Evolutionary conservation across 2,329 filamentous ascomycete genomes (phyloP).

Genomic region (Hysterium pulicare): DNA sequence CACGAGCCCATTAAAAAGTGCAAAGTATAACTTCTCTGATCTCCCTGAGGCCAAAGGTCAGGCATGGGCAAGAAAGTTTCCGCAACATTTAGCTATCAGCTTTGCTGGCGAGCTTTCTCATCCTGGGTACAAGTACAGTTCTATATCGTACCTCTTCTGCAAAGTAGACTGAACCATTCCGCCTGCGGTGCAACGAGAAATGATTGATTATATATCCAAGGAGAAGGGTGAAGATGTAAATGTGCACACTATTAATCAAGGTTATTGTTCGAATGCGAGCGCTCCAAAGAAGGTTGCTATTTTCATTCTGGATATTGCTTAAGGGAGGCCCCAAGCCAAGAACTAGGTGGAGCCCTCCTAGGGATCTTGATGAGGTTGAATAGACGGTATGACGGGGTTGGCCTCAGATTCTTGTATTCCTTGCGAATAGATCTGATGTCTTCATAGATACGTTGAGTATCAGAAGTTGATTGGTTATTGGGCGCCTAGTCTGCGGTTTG

Average conservation of each 20-base stretch:
- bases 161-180: slow-evolving; percentile 35
- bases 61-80: slow-evolving; percentile 13
- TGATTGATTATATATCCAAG: slow-evolving; percentile 36
- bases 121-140: slow-evolving; percentile 41
- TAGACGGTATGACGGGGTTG: no score
- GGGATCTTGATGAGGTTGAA: no score
- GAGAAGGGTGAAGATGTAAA: slow-evolving; percentile 38
- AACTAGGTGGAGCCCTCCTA: no score
- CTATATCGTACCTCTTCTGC: slow-evolving; percentile 40
- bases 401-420: no score
- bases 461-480: no score
- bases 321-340: no score
- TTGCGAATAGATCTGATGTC: no score
- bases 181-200: slow-evolving; percentile 26
- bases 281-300: slow-evolving; percentile 22
- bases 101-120: slow-evolving; percentile 38
- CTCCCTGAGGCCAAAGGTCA: slow-evolving; percentile 13
- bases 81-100: slow-evolving; percentile 32
- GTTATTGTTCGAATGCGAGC: slow-evolving; percentile 33
- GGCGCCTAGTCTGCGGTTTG: no score
- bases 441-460: no score
- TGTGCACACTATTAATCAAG: slow-evolving; percentile 34
- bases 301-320: slow-evolving; percentile 19
- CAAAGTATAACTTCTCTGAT: slow-evolving; percentile 16
- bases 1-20: not conserved